These are phyloP conservation scores for Cyberlindnera saturnus DNA, from an alignment of 805 yeast species.

Conservation along the genomic window DNA sequence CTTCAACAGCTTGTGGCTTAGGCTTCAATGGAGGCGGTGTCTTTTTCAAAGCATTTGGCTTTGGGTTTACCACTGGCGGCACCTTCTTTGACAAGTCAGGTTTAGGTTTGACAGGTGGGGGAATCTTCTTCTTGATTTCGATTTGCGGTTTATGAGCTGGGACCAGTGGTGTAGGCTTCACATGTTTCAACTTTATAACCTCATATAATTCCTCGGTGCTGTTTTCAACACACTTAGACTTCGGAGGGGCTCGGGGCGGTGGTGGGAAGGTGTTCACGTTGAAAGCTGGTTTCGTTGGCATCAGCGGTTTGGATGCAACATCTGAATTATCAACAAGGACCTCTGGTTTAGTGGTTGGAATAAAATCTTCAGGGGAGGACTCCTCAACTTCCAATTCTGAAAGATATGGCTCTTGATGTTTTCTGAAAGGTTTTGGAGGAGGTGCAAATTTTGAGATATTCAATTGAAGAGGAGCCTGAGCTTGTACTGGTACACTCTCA, in stretches of 20 bases:
- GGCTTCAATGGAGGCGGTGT: neutral
- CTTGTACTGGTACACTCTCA: neutral
- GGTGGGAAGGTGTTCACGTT: neutral
- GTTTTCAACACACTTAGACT: too few relatives aligned
- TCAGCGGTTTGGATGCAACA: neutral
- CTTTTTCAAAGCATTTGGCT: constrained; percentile 1
- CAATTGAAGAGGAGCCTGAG: neutral
- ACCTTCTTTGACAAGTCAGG: constrained; percentile 2
- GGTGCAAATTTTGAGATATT: constrained; percentile 12
- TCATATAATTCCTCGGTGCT: too few relatives aligned
- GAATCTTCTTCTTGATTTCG: constrained; percentile 1
- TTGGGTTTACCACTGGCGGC: constrained; percentile 13
- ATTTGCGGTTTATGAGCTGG: neutral
- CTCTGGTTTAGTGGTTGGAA: neutral
- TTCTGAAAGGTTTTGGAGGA: constrained; percentile 21
- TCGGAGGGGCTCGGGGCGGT: neutral
- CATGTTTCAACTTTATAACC: too few relatives aligned
- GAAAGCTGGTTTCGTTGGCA: neutral
- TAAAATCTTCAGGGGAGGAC: neutral
- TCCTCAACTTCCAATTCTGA: neutral
- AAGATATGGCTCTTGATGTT: neutral
- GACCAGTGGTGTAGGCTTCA: neutral
- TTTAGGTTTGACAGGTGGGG: constrained; percentile 10
- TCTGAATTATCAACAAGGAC: neutral
- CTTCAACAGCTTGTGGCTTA: neutral